phyloP scores from a whole-genome alignment of 2,329 filamentous ascomycete species.

The Penicillium sp. region DNA sequence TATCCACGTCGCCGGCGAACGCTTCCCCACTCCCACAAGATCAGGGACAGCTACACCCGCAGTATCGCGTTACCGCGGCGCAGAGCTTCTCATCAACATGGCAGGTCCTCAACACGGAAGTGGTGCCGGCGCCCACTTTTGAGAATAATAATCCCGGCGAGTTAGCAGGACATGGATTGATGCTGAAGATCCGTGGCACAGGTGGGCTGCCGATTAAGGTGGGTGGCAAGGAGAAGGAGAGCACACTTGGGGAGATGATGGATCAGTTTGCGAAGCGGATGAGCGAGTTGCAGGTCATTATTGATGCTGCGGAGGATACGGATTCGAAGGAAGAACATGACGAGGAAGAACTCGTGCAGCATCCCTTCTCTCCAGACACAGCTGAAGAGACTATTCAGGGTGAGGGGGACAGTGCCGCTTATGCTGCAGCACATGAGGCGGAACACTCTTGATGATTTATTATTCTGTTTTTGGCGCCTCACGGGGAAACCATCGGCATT shows the following conservation, averaged over 20 bases:
- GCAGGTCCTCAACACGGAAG: slow-evolving; percentile 58
- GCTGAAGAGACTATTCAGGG: background rate
- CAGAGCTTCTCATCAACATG: slow-evolving; percentile 74
- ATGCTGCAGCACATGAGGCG: background rate
- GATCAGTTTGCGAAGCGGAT: slow-evolving; percentile 48
- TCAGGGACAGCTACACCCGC: slow-evolving; percentile 20
- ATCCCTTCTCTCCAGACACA: background rate
- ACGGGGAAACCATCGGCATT: background rate
- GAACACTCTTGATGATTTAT: background rate
- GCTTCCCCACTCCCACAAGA: slow-evolving; percentile 6
- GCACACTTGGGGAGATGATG: slow-evolving; percentile 47
- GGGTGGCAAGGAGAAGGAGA: slow-evolving; percentile 25
- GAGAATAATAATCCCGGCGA: slow-evolving; percentile 54
- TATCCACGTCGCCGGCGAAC: slow-evolving; percentile 27
- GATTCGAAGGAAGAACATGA: background rate
- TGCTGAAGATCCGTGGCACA: slow-evolving; percentile 49
- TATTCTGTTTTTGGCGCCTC: background rate
- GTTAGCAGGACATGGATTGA: slow-evolving; percentile 49
- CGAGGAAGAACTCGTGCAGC: background rate
- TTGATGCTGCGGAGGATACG: slow-evolving; percentile 35
- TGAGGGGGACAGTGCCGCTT: background rate
- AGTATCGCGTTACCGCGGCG: slow-evolving; percentile 61
- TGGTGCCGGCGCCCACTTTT: slow-evolving; percentile 64
- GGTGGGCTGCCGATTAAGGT: slow-evolving; percentile 30
- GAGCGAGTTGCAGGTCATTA: slow-evolving; percentile 44